Conservation (phyloP, 2,329 filamentous ascomycete species). For the Venturia oleaginea region DNA sequence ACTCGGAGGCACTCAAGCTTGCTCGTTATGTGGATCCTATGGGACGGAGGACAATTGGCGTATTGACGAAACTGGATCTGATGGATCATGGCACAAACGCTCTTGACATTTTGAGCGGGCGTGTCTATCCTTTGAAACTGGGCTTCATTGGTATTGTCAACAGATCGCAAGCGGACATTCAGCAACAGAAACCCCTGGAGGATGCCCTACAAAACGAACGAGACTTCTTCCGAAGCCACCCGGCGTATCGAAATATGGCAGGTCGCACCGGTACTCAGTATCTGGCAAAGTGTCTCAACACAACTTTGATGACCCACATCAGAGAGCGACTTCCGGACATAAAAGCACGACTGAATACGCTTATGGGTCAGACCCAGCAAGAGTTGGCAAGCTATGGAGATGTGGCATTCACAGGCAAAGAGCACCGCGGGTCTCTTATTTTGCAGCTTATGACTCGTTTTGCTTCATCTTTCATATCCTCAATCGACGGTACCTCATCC, state of each 20-base stretch:
- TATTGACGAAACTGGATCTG: conserved; percentile 91
- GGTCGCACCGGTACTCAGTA: conserved; percentile 88
- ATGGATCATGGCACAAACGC: conserved; percentile 99
- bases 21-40: conserved; percentile 94
- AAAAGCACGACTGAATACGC: conserved; percentile 91
- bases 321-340: conserved; percentile 93
- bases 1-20: conserved; percentile 94
- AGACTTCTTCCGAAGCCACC: conserved; percentile 96
- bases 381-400: conserved; percentile 97
- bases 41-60: conserved; percentile 89
- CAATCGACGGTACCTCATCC: conserved; percentile 95
- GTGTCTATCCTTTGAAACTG: conserved; percentile 92
- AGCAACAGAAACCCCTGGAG: conserved; percentile 86
- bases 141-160: conserved; percentile 98
- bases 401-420: conserved; percentile 94
- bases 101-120: conserved; percentile 91
- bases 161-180: conserved; percentile 95
- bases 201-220: conserved; percentile 83
- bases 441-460: conserved; percentile 97
- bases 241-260: conserved; percentile 93
- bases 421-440: conserved; percentile 90
- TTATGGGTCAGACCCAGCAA: conserved; percentile 99
- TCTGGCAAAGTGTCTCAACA: conserved; percentile 88
- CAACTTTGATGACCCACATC: conserved; percentile 92
- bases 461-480: conserved; percentile 94